Evolutionary conservation across 176 grass and related monocot species (phyloP), one percentile per base, ranked within the genome.

Genomic region (Avena insularis): DNA sequence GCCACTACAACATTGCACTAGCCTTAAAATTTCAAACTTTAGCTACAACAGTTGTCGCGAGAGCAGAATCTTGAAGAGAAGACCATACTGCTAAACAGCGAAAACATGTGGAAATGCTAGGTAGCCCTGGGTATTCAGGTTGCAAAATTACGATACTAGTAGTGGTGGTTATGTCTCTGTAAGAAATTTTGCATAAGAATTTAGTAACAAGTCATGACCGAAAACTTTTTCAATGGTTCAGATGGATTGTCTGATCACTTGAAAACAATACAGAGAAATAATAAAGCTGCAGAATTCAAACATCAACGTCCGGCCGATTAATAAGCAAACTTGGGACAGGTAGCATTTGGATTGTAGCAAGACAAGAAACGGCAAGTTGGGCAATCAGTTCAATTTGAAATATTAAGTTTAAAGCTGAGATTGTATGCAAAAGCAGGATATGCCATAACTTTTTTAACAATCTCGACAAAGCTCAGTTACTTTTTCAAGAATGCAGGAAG

Each of bases 371-470:
- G 47, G 21, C 35, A 79, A 47, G 14, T 8, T 23, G 15, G 0
- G 62, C 3, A 74, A 49, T 11, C 10, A 43, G 43, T 54, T 79
- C 25, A 86, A 27, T 78, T 47, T 50, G 40, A 48, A 82, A 64
- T 74, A 38, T 29, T 74, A 81, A 62, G 14, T 14, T 19, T 23
- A 46, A 77, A 66, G 46, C 46, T 65, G 45, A 75, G 59, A 76
- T 75, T 47, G 50, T 19, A 6, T 27, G 78, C 56, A 75, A 38
- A 64, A 75, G 64, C 3, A 82, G 51, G 27, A 64, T 65, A 53
- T 31, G n/a, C 45, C 2, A 46, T 66, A 19, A 56, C 55, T 31
- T 25, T 78, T 48, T 12, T 78, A 31, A 66, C 72, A 16, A 79
- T 6, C 83, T 66, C 49, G 47, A 47, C 13, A 4, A 62, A 74